Percentiles rank a stretch among this genome's conserved stretches.
Conservation (phyloP, 352 stramenopile species). For the Globisporangium sylvaticum region DNA sequence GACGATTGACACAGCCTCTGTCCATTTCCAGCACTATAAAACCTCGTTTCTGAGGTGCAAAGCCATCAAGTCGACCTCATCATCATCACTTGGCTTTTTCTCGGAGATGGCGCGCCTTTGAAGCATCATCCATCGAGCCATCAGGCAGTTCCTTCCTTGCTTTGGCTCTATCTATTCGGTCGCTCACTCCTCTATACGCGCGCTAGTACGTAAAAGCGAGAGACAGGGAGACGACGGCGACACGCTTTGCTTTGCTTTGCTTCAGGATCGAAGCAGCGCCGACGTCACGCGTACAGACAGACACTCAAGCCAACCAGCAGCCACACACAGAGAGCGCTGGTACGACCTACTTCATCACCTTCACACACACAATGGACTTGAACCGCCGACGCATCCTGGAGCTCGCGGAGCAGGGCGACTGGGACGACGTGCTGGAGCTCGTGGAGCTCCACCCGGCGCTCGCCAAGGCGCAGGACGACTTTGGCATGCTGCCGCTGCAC, state of each 20-base stretch:
- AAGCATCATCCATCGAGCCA: neutral
- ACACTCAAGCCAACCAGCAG: neutral
- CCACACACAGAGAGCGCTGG: neutral
- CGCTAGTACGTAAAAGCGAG: neutral
- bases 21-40: neutral
- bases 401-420: constrained; percentile 66
- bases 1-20: neutral
- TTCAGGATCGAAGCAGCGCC: neutral
- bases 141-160: neutral
- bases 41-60: neutral
- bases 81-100: neutral
- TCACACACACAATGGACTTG: constrained; percentile 32
- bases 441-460: constrained; percentile 33
- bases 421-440: constrained; percentile 44
- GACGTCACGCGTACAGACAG: constrained; percentile 1
- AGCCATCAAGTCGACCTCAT: neutral
- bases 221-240: neutral
- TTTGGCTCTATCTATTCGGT: neutral
- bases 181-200: constrained; percentile 1
- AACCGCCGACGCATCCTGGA: constrained; percentile 43
- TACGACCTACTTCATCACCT: neutral
- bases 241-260: neutral
- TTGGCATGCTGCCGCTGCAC: constrained; percentile 81
- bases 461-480: constrained; percentile 71
- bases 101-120: neutral